Evolutionary conservation across 805 yeast genomes (phyloP), one percentile per base, ranked within the genome.

Genomic region (Kregervanrija fluxuum): DNA sequence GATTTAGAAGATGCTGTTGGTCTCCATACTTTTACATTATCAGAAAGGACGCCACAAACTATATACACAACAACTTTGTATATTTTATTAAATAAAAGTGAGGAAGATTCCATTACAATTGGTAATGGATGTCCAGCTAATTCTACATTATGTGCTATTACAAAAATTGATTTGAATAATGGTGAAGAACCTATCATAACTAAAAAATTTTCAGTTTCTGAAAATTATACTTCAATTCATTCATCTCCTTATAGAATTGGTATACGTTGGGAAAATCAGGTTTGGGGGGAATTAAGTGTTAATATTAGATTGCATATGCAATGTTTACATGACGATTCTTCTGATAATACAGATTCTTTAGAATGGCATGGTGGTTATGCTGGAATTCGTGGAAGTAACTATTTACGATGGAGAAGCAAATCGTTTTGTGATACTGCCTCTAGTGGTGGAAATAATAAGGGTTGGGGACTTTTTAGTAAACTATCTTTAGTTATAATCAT

Each of bases 401-500:
- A 12, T 2, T 14, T 52, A 3, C 38, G 30, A 6, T 60, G 68
- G 60, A 53, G 52, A 6, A 59, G 46, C 38, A 33, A 37, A 8
- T 33, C 34, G 4, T 52, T 52, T 35, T 52, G 56, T 41, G 16
- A 4, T 22, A 22, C 28, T 22, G 6, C 8, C 8, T 2, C 28
- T 22, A 22, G 2, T 22, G 8, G 6, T 4, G 8, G 28, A 22
- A 8, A 8, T 22, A 22, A 22, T 6, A 4, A 22, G 6, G 8
- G 81, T 47, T 80, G 91, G 82, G 93, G 95, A 42, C 77, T 90
- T 74, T 77, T 90, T 59, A 77, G 89, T 2, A 86, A 91, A 81
- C 56, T 88, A 9, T 86, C 90, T 58, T 80, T 90, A 53, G 65
- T 89, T 47, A 63, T 82, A 51, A 85, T 86, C n/a, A 63, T 91